A percentile compares a stretch with the other conserved stretches of the same genome.
These are phyloP conservation scores for Cladorrhinum sp. DNA, from an alignment of 2,329 filamentous ascomycete genomes.

Conservation along the genomic window DNA sequence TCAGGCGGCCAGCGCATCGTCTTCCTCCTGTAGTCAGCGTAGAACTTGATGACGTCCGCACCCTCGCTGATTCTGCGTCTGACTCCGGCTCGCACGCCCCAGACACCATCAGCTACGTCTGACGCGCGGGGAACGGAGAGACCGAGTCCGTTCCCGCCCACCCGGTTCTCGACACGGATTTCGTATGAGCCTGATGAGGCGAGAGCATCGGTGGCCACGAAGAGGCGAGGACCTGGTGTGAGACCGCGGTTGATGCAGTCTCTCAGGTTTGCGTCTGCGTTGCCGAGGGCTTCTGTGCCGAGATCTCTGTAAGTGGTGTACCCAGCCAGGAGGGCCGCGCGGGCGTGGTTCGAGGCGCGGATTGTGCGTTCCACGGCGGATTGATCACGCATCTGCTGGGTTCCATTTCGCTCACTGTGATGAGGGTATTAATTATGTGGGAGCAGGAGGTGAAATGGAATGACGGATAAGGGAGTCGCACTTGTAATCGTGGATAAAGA, in stretches of 20 bases:
- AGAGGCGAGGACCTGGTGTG: constrained; percentile 52
- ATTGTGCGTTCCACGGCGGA: constrained; percentile 55
- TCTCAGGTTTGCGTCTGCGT: constrained; percentile 49
- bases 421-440: background rate
- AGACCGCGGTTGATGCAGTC: constrained; percentile 54
- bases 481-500: constrained; percentile 52
- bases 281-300: constrained; percentile 50
- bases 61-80: constrained; percentile 46
- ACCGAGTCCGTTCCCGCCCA: constrained; percentile 24
- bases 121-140: constrained; percentile 37
- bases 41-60: constrained; percentile 52
- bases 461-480: constrained; percentile 31
- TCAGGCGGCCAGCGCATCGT: constrained; percentile 42
- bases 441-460: background rate
- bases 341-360: constrained; percentile 51
- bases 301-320: constrained; percentile 59
- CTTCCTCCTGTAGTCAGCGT: constrained; percentile 47
- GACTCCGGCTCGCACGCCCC: constrained; percentile 45
- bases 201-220: constrained; percentile 52
- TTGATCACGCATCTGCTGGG: constrained; percentile 56
- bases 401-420: constrained; percentile 37
- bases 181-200: constrained; percentile 51
- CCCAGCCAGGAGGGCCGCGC: constrained; percentile 51
- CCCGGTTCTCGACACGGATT: constrained; percentile 45
- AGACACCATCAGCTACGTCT: constrained; percentile 47